Evolutionary conservation across 495 filamentous ascomycete species (phyloP), one percentile per base, ranked within the genome.

Genomic region (Aspergillus carlsbadensis): DNA sequence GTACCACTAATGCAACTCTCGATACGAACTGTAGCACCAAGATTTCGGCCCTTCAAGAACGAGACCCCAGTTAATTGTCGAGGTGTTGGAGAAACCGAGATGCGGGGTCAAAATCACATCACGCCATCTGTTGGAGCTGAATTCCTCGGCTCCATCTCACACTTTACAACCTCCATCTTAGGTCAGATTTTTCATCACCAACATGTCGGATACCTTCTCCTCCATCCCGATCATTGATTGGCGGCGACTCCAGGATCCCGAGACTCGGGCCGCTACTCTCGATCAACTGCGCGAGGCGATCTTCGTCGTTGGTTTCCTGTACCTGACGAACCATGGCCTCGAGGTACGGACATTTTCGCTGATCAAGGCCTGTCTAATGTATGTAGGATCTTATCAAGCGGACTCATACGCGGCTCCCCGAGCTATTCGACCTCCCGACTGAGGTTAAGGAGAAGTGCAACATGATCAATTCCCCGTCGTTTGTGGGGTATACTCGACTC

Each of bases 281-380:
- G 69, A 78, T 0, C 73, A 88, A 26, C 77, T 97, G 14, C 86
- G 86, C 18, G 78, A 89, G 60, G 91, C 92, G 0, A 81, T 97
- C 18, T 85, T 98, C 65, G 86, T 91, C 60, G 90, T 96, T 10
- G 93, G 93, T 1, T 96, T 98, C 63, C 70, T 96, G 18, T 98
- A 97, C 64, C 79, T 98, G 56, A 88, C 84, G 48, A 92, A 97
- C 62, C 89, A 90, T 6, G 93, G 91, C 7, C 82, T 96, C 21
- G 80, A 89, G 53, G 84, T 72, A 58, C 34, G 42, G n/a, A 29
- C 26, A 36, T 24, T 8, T 1, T 10, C 31, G 3, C 21, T n/a
- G 2, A 13, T 7, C 22, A 7, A 15, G 45, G 2, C 13, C 18
- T 13, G n/a, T 41, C 45, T 50, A 31, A 21, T 83, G 88, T 24